Evolutionary conservation across 192 early-diverging fungal genomes (phyloP), one percentile per base, ranked within the genome.

Genomic region (Gaertneriomyces semiglobifer): DNA sequence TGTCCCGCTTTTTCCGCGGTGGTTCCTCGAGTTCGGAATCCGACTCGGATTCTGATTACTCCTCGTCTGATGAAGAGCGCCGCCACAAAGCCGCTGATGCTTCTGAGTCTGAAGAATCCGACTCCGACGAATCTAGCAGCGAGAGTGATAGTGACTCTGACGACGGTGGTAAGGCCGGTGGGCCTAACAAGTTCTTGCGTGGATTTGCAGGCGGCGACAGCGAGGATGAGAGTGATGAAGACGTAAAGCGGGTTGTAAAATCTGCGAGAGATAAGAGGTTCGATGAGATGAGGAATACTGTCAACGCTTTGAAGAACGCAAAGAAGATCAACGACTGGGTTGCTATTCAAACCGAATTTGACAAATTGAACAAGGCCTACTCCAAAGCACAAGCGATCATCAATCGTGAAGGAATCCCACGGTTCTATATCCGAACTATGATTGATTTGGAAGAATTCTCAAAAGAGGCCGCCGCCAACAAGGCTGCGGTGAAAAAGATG

Each of bases 271-370:
- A 92, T 76, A 97, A 95, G 84, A 86, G 90, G 47, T 80, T 86
- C 57, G 89, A 96, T 16, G 93, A 97, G 73, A 80, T 96, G 75
- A 79, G 89, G 47, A 67, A 60, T 38, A 72, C 85, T 51, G 80
- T 86, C 53, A 83, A 83, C 62, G 71, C 80, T 5, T 80, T 94
- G 52, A 78, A 88, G 48, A 91, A 90, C 67, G 86, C 84, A 3
- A 71, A 83, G 72, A 92, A 94, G 73, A 92, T 90, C 61, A 89
- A 92, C 73, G 92, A 95, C 74, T 98, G 94, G 94, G 87, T 85
- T 52, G 77, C 79, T 45, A 87, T 90, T 60, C 78, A 84, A 56
- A 90, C 74, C 85, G 90, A 94, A 81, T 96, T 93, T 74, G 93
- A 95, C 61, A 92, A 91, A 73, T 81, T 95, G 33, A 86, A 83